Percentiles rank a stretch among this genome's conserved stretches.
Conservation (phyloP, 164 flowering plant genomes). For the Vitis vinifera region ASM3070453v1 NC_081805.1:7186001-7186500, state of each 20-base stretch:
- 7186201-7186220: background rate
- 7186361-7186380: conserved; percentile 32
- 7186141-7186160: conserved; percentile 19
- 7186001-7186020: conserved; percentile 12
- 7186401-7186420: conserved; percentile 21
- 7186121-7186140: conserved; percentile 4
- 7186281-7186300: background rate
- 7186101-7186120: conserved; percentile 13
- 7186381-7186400: conserved; percentile 28
- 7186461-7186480: conserved; percentile 9
- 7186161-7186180: conserved; percentile 17
- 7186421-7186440: conserved; percentile 3
- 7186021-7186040: conserved; percentile 15
- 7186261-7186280: background rate
- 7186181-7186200: conserved; percentile 19
- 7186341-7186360: conserved; percentile 20
- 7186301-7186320: conserved; percentile 5
- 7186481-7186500: conserved; percentile 16
- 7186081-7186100: conserved; percentile 20
- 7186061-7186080: conserved; percentile 12
- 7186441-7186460: conserved; percentile 14
- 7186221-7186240: conserved; percentile 4
- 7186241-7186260: background rate
- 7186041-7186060: conserved; percentile 17
- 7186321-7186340: background rate